Conservation (phyloP, 768 basidiomycete genomes). For the Amanita pallidorosea region DNA sequence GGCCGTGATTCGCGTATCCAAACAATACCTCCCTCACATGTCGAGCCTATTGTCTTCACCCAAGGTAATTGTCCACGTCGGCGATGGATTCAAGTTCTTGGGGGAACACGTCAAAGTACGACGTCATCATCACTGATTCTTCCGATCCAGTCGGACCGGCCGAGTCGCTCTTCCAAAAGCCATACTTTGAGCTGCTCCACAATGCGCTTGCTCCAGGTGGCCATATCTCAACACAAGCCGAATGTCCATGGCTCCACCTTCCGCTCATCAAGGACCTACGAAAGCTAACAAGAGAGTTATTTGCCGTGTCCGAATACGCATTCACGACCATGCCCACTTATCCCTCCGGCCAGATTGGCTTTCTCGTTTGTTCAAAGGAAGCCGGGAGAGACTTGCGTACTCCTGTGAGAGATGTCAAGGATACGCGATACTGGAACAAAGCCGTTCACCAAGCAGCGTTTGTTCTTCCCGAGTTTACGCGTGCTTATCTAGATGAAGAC, state of each 20-base stretch:
- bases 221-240: constrained; percentile 91
- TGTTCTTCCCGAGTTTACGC: constrained; percentile 84
- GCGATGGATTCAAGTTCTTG: constrained; percentile 96
- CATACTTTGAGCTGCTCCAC: constrained; percentile 92
- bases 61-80: constrained; percentile 76
- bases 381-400: constrained; percentile 55
- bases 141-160: constrained; percentile 98
- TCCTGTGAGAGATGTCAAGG: constrained; percentile 60
- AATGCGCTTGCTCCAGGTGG: constrained; percentile 86
- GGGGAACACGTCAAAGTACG: constrained; percentile 83
- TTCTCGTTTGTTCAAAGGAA: constrained; percentile 81
- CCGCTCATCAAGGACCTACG: constrained; percentile 73
- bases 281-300: constrained; percentile 58
- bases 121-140: constrained; percentile 98
- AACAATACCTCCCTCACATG: constrained; percentile 92
- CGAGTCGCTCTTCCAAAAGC: constrained; percentile 87
- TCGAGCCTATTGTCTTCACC: constrained; percentile 69
- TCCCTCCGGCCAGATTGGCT: constrained; percentile 97
- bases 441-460: constrained; percentile 77
- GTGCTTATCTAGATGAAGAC: constrained; percentile 61
- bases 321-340: constrained; percentile 97
- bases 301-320: constrained; percentile 80
- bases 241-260: constrained; percentile 93
- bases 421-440: constrained; percentile 79
- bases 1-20: constrained; percentile 94